Percentiles rank a stretch among this genome's conserved stretches.
phyloP scores from a whole-genome alignment of 352 stramenopile species.

The Aphanomyces euteiches region DNA sequence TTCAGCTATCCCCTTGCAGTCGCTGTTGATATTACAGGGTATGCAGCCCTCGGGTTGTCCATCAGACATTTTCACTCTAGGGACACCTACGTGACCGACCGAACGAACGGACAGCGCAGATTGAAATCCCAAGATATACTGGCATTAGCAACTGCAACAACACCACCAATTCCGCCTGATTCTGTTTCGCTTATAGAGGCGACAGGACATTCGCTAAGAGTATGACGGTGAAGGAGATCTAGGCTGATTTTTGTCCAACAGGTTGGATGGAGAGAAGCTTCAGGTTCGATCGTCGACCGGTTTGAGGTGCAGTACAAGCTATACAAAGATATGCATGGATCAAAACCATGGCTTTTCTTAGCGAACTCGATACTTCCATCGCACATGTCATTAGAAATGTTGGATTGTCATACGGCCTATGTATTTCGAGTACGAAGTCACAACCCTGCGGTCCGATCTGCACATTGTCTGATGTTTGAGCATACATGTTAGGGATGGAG shows the following conservation, averaged over 20 bases:
- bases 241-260: not conserved
- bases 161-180: slow-evolving; percentile 37
- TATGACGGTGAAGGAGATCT: too few relatives aligned
- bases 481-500: slow-evolving; percentile 40
- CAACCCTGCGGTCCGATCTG: slow-evolving; percentile 45
- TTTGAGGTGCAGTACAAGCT: slow-evolving; percentile 69
- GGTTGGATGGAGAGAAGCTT: slow-evolving; percentile 50
- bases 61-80: not conserved
- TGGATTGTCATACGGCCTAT: slow-evolving; percentile 51
- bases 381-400: slow-evolving; percentile 41
- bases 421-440: slow-evolving; percentile 59
- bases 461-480: not conserved
- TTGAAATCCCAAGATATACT: slow-evolving; percentile 68
- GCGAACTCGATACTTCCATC: slow-evolving; percentile 39
- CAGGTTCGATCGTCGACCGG: slow-evolving; percentile 59
- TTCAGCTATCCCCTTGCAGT: slow-evolving; percentile 65
- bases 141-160: slow-evolving; percentile 45
- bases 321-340: slow-evolving; percentile 38
- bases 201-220: slow-evolving; percentile 32
- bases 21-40: slow-evolving; percentile 60
- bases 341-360: slow-evolving; percentile 50
- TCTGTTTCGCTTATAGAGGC: slow-evolving; percentile 48
- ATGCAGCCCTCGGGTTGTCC: slow-evolving; percentile 39
- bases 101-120: slow-evolving; percentile 34
- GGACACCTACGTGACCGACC: slow-evolving; percentile 29